A percentile compares a stretch with the other conserved stretches of the same genome.
Conservation (phyloP, 306 rosid species). For the barrel medic (Medicago truncatula) region MtrunA17r5.0-ANR NC_053043.1:13300001-13300500, state of each 20-base stretch:
- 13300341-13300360: constrained; percentile 37
- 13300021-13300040: constrained; percentile 10
- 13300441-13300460: constrained; percentile 98
- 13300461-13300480: constrained; percentile 87
- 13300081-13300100: constrained; percentile 19
- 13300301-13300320: constrained; percentile 22
- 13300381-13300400: constrained; percentile 97
- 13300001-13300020: background rate
- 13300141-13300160: background rate
- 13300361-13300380: constrained; percentile 93
- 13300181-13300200: constrained; percentile 3
- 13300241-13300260: constrained; percentile 10
- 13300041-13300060: constrained; percentile 1
- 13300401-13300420: constrained; percentile 95
- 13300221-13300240: background rate
- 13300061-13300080: background rate
- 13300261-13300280: background rate
- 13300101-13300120: background rate
- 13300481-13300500: constrained; percentile 35
- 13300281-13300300: constrained; percentile 16
- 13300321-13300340: constrained; percentile 15
- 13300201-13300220: background rate
- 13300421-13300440: constrained; percentile 98
- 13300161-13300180: constrained; percentile 13
- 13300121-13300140: constrained; percentile 6